phyloP scores from a whole-genome alignment of 208 protist species.

The Trypanosomatidae sp. region DNA sequence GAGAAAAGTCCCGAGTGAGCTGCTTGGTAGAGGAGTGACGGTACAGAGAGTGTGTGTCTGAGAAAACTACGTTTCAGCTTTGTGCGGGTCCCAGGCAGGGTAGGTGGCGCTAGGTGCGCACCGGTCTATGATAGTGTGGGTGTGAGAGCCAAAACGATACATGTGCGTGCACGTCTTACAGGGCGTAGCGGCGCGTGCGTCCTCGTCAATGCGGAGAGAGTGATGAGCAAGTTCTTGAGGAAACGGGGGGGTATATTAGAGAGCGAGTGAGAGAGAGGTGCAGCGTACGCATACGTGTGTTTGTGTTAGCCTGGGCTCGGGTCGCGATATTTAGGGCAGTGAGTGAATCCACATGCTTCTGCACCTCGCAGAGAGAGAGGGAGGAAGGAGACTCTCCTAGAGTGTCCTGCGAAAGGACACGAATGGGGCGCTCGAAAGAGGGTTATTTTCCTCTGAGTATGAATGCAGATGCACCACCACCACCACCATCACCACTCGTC shows the following conservation, averaged over 20 bases:
- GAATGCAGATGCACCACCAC: neutral
- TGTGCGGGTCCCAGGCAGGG: neutral
- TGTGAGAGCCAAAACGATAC: neutral
- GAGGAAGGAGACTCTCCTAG: neutral
- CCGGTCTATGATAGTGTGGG: neutral
- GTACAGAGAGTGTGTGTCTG: neutral
- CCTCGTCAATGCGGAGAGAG: neutral
- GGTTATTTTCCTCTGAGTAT: neutral
- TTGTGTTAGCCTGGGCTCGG: neutral
- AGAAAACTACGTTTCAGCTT: neutral
- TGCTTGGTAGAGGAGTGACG: neutral
- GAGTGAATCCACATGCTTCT: neutral
- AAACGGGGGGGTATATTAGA: neutral
- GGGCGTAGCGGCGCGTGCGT: neutral
- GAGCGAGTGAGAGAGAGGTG: neutral
- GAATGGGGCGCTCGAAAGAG: neutral
- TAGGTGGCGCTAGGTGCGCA: neutral
- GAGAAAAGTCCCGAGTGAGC: neutral
- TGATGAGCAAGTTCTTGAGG: neutral
- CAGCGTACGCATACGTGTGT: neutral
- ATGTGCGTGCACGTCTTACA: neutral
- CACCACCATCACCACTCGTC: neutral
- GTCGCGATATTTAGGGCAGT: neutral
- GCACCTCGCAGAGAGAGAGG: neutral
- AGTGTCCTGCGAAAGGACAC: neutral